Evolutionary conservation across 2,329 filamentous ascomycete species (phyloP), one percentile per base, ranked within the genome.

Genomic region (Sarocladium brachiariae): DNA sequence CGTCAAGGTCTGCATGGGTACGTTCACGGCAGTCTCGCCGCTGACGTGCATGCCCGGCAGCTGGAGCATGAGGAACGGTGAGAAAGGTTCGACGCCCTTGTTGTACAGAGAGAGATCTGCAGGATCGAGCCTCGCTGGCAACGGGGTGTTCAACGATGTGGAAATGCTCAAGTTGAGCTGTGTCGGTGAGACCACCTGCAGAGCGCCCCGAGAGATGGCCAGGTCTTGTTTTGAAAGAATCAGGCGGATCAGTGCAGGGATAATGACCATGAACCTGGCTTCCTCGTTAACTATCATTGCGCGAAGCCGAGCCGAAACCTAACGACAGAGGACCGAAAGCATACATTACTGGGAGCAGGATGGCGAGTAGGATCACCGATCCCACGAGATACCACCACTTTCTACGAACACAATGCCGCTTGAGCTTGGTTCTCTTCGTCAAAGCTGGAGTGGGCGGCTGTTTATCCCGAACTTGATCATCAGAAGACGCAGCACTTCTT

Each of bases 281-380:
- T 10, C 11, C 8, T 19, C 10, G 37, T 10, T 46, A 51, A 21
- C 16, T 19, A 8, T 14, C 2, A 16, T 4, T 33, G 2, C 13
- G n/a, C 3, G n/a, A n/a, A 5, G n/a, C n/a, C n/a, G n/a, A n/a
- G n/a, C n/a, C n/a, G n/a, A 6, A 23, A 9, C 11, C 16, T 16
- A 19, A 27, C n/a, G 1, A n/a, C 18, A 45, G 11, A 3, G 1
- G 14, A 21, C 2, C 8, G 4, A 24, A 65, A n/a, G n/a, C 71
- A 63, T 62, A 76, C 73, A 75, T 54, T 16, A 76, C 57, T 0
- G 73, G 73, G 3, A 76, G 53, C 3, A 75, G 56, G 19, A 75
- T 74, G 5, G 68, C 68, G 1, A 73, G 63, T 4, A 75, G 63
- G 24, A 74, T 59, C 27, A 72, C 56, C 11, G 63, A 49, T 14